Evolutionary conservation across 176 grass and related monocot species (phyloP).

Genomic region (Urochloa ruziziensis): DNA sequence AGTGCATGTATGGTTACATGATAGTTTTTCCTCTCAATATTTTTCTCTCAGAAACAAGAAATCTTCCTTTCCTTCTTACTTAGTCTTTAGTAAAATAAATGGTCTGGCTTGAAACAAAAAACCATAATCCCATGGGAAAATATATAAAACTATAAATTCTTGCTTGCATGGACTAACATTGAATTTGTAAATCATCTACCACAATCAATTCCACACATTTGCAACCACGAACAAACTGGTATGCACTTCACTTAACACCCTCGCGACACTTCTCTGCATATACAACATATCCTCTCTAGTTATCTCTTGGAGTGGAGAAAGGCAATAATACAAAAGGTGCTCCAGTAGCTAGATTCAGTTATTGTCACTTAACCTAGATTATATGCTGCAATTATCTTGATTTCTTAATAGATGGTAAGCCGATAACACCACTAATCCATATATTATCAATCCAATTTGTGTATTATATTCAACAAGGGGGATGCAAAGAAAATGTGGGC

Average conservation of each 20-base stretch:
- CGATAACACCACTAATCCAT: not conserved
- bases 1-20: constrained; percentile 3
- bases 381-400: not conserved
- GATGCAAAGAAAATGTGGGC: not conserved
- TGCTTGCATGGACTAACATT: not conserved
- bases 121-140: not conserved
- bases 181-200: not conserved
- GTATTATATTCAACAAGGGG: not conserved
- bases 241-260: not conserved
- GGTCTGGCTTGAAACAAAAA: not conserved
- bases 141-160: not conserved
- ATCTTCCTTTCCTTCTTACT: not conserved
- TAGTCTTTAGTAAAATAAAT: not conserved
- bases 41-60: not conserved
- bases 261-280: not conserved
- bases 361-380: not conserved
- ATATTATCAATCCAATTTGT: not conserved
- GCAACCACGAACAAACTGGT: not conserved
- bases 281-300: not conserved
- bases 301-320: not conserved
- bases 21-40: not conserved
- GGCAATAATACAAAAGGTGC: not conserved
- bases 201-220: not conserved
- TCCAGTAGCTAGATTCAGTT: not conserved
- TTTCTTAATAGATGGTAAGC: not conserved